phyloP scores from a whole-genome alignment of 1,284 basidiomycete genomes.

The Filobasidium uniguttulatum region DNA sequence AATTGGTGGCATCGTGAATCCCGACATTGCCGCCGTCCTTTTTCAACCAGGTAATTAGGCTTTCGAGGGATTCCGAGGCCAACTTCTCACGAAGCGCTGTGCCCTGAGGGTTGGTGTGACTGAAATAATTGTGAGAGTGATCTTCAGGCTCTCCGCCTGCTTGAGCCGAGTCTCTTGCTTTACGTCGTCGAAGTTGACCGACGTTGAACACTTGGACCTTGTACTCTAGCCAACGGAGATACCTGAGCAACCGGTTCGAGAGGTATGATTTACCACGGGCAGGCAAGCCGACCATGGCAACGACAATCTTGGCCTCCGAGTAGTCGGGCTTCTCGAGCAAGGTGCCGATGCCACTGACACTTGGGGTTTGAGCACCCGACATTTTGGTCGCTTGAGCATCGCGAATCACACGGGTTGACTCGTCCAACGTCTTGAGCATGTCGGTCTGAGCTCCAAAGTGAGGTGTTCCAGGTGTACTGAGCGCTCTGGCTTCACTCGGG shows the following conservation, averaged over 20 bases:
- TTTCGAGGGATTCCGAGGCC: slow-evolving; percentile 84
- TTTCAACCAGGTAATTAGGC: slow-evolving; percentile 88
- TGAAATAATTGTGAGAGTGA: slow-evolving; percentile 86
- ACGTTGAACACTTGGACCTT: slow-evolving; percentile 97
- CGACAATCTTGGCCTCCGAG: slow-evolving; percentile 93
- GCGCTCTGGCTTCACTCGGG: slow-evolving; percentile 8
- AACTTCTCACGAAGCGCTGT: slow-evolving; percentile 66
- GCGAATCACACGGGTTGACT: slow-evolving; percentile 32
- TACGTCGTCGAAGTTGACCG: slow-evolving; percentile 79
- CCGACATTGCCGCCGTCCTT: slow-evolving; percentile 92
- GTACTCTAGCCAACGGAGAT: slow-evolving; percentile 91
- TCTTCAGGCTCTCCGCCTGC: slow-evolving; percentile 49
- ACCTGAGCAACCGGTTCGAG: slow-evolving; percentile 69
- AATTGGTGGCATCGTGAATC: slow-evolving; percentile 96
- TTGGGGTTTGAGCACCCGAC: slow-evolving; percentile 31
- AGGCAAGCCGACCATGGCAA: slow-evolving; percentile 86
- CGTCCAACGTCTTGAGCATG: slow-evolving; percentile 33
- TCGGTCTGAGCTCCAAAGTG: slow-evolving; percentile 37
- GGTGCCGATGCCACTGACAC: slow-evolving; percentile 37
- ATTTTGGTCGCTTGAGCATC: slow-evolving; percentile 17
- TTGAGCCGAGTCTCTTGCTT: slow-evolving; percentile 44
- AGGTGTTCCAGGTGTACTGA: slow-evolving; percentile 28
- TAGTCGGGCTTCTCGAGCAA: slow-evolving; percentile 89
- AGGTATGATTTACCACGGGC: slow-evolving; percentile 74
- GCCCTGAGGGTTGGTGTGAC: slow-evolving; percentile 68